Evolutionary conservation across 805 yeast species (phyloP).

Genomic region (Saturnispora kantuleensis): DNA sequence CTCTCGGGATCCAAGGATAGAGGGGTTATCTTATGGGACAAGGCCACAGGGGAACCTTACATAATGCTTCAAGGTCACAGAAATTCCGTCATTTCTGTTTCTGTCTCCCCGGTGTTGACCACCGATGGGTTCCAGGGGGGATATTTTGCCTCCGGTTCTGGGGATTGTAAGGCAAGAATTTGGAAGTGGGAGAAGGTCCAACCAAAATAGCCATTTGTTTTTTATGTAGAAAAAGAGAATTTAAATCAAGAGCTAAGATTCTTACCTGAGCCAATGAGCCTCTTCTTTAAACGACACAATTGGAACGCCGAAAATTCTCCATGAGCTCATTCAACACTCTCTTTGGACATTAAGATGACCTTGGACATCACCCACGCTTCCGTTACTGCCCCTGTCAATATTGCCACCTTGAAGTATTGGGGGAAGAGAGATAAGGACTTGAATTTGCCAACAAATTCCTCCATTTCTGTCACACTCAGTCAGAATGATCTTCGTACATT

Average conservation of each 20-base stretch:
- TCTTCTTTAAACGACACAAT: neutral
- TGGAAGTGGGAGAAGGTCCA: conserved; percentile 68
- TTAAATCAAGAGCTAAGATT: neutral
- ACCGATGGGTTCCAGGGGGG: conserved; percentile 52
- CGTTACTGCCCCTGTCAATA: conserved; percentile 93
- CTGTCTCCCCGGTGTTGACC: conserved; percentile 72
- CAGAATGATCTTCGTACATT: conserved; percentile 86
- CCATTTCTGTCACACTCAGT: conserved; percentile 87
- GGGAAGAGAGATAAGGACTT: conserved; percentile 87
- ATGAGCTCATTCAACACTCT: neutral
- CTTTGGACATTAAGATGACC: neutral
- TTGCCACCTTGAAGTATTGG: conserved; percentile 98
- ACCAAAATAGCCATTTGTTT: conserved; percentile 4
- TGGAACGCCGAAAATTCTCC: no score
- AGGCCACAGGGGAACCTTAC: conserved; percentile 80
- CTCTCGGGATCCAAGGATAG: conserved; percentile 94
- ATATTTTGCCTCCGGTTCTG: conserved; percentile 93
- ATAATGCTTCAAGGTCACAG: conserved; percentile 95
- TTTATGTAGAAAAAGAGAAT: conserved; percentile 1
- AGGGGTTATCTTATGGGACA: conserved; percentile 96
- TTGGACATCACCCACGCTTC: conserved; percentile 40
- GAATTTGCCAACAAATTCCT: conserved; percentile 92
- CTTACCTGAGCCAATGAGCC: neutral
- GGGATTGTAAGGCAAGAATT: conserved; percentile 94
- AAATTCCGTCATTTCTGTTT: conserved; percentile 89